Evolutionary conservation across 805 yeast species (phyloP).

Genomic region (Candida pseudofarinosa): DNA sequence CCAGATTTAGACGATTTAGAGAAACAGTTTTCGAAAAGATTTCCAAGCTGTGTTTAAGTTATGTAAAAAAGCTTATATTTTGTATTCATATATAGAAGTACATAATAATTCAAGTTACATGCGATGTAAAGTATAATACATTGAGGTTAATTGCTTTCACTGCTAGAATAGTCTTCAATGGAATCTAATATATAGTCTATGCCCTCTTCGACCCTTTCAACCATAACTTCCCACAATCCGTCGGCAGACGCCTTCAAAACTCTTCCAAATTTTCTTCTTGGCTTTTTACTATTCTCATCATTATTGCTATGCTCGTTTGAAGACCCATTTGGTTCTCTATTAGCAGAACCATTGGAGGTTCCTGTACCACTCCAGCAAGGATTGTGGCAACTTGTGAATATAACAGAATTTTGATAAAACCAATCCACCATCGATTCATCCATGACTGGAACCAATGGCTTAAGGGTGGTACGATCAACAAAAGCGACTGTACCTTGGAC

Average conservation of each 20-base stretch:
- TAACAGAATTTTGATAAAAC: conserved; percentile 82
- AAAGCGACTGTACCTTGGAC: conserved; percentile 71
- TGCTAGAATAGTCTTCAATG: conserved; percentile 49
- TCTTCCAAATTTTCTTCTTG: conserved; percentile 88
- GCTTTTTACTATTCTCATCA: conserved; percentile 50
- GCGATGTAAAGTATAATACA: background rate
- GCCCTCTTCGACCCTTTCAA: conserved; percentile 81
- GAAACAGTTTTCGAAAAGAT: conserved; percentile 51
- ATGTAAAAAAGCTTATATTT: background rate
- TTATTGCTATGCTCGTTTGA: conserved; percentile 9
- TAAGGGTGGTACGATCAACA: conserved; percentile 62
- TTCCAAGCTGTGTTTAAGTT: conserved; percentile 53
- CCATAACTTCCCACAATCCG: conserved; percentile 70
- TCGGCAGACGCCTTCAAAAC: conserved; percentile 72
- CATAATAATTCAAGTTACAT: conserved; percentile 3
- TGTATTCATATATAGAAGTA: background rate
- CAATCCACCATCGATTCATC: conserved; percentile 90
- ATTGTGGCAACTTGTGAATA: conserved; percentile 72
- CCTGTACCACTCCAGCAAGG: conserved; percentile 67
- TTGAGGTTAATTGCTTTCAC: conserved; percentile 11
- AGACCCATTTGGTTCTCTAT: conserved; percentile 10
- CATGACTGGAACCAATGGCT: conserved; percentile 77
- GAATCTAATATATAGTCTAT: conserved; percentile 80
- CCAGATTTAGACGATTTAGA: conserved; percentile 60
- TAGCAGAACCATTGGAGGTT: conserved; percentile 24